Evolutionary conservation across 768 basidiomycete species (phyloP).

Genomic region (Leucosporidium scottii): DNA sequence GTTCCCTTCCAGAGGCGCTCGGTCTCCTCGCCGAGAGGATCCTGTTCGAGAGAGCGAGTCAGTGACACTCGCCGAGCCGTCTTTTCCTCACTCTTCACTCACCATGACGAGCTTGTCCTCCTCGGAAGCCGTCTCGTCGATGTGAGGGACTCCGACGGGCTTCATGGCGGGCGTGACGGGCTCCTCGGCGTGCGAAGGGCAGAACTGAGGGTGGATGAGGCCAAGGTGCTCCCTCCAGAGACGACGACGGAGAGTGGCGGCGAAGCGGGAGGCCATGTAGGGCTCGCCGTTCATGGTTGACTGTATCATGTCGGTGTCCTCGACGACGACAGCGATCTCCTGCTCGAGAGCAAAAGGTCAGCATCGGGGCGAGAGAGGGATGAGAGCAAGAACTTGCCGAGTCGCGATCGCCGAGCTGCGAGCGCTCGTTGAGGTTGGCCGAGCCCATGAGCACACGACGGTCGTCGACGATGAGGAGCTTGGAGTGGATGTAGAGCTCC

Average conservation of each 20-base stretch:
- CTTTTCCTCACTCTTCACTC: too few species aligned
- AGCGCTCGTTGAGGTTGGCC: slow-evolving; percentile 85
- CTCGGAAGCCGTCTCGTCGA: slow-evolving; percentile 11
- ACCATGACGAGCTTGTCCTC: slow-evolving; percentile 31
- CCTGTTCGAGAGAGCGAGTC: slow-evolving; percentile 6
- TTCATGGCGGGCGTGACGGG: slow-evolving; percentile 29
- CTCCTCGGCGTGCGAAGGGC: slow-evolving; percentile 43
- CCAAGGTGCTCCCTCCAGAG: slow-evolving; percentile 51
- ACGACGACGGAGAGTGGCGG: slow-evolving; percentile 70
- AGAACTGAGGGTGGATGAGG: slow-evolving; percentile 69
- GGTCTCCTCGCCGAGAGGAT: slow-evolving; percentile 32
- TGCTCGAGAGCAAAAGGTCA: slow-evolving; percentile 44
- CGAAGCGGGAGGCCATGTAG: slow-evolving; percentile 69
- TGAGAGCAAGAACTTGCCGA: neutral
- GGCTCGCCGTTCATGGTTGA: slow-evolving; percentile 70
- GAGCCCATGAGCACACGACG: slow-evolving; percentile 85
- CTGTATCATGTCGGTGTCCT: slow-evolving; percentile 71
- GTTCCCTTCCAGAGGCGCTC: slow-evolving; percentile 28
- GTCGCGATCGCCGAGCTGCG: slow-evolving; percentile 83
- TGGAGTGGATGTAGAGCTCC: slow-evolving; percentile 39
- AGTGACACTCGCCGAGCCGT: too few species aligned
- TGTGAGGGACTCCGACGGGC: slow-evolving; percentile 19
- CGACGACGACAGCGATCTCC: slow-evolving; percentile 86
- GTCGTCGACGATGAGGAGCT: slow-evolving; percentile 56
- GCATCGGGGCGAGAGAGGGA: neutral